Percentiles rank a stretch among this genome's conserved stretches.
Conservation (phyloP, 169 alveolate species). For the Plasmodium vivax region DNA sequence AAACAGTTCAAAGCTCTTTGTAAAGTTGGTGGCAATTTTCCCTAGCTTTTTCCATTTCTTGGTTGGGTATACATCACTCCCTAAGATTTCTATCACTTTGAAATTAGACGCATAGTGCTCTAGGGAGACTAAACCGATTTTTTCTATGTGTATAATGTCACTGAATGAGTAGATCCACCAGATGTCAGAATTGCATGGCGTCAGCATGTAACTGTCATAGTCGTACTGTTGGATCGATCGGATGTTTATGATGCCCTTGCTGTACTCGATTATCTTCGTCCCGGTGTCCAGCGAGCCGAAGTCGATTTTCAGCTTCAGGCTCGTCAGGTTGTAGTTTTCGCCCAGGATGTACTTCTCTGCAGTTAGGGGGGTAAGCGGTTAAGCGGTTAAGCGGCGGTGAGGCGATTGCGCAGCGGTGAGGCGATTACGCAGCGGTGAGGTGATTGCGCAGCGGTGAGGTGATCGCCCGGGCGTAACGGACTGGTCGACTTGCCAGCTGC, state of each 20-base stretch:
- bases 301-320: slow-evolving; percentile 81
- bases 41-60: slow-evolving; percentile 85
- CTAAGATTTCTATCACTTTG: slow-evolving; percentile 79
- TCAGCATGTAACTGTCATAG: slow-evolving; percentile 85
- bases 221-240: slow-evolving; percentile 77
- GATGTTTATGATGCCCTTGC: slow-evolving; percentile 76
- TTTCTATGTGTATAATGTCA: slow-evolving; percentile 85
- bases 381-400: not conserved
- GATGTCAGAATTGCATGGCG: slow-evolving; percentile 85
- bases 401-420: not conserved
- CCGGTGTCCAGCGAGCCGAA: slow-evolving; percentile 90
- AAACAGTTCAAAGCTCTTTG: slow-evolving; percentile 83
- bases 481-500: not conserved
- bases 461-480: not conserved
- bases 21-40: slow-evolving; percentile 81
- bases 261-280: slow-evolving; percentile 84
- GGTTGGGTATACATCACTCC: slow-evolving; percentile 85
- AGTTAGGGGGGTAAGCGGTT: not conserved
- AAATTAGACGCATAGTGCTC: slow-evolving; percentile 88
- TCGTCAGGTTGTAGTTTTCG: slow-evolving; percentile 68
- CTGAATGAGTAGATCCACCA: slow-evolving; percentile 88
- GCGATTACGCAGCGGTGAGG: not conserved
- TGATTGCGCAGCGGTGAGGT: not conserved
- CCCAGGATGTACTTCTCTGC: slow-evolving; percentile 74
- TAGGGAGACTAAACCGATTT: slow-evolving; percentile 82